Percentiles rank a stretch among this genome's conserved stretches.
phyloP scores from a whole-genome alignment of 371 early-diverging fungal species.

The Rhizopus stolonifer region DNA sequence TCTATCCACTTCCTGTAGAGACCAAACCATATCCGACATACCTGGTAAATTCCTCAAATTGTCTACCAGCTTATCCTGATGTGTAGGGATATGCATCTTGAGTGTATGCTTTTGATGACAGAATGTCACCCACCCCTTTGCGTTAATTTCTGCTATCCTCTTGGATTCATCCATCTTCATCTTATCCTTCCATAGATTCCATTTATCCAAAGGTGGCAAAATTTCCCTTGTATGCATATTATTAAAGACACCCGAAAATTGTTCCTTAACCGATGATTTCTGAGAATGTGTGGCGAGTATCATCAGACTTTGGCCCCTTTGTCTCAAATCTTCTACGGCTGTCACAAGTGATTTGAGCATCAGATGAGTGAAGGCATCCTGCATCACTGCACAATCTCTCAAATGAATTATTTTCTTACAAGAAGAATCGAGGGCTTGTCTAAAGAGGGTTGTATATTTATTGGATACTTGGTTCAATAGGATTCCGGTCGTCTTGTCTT shows the following conservation, averaged over 20 bases:
- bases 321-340: constrained; percentile 44
- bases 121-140: constrained; percentile 36
- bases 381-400: constrained; percentile 49
- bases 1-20: constrained; percentile 30
- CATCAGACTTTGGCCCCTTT: constrained; percentile 46
- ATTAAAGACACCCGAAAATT: constrained; percentile 10
- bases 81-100: not conserved
- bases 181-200: constrained; percentile 18
- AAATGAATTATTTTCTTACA: constrained; percentile 40
- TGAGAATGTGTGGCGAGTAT: constrained; percentile 48
- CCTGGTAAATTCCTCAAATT: constrained; percentile 18
- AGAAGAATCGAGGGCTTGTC: constrained; percentile 5
- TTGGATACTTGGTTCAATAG: constrained; percentile 4
- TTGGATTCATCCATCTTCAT: constrained; percentile 36
- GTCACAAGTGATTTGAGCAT: constrained; percentile 39
- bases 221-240: constrained; percentile 30
- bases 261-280: constrained; percentile 4
- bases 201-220: constrained; percentile 22
- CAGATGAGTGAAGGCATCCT: constrained; percentile 35
- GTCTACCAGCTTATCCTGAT: constrained; percentile 9
- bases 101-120: constrained; percentile 24
- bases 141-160: constrained; percentile 47
- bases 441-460: constrained; percentile 24
- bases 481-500: constrained; percentile 1
- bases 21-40: constrained; percentile 40